Conservation (phyloP, 306 rosid species). For the Fagus sylvatica region DNA sequence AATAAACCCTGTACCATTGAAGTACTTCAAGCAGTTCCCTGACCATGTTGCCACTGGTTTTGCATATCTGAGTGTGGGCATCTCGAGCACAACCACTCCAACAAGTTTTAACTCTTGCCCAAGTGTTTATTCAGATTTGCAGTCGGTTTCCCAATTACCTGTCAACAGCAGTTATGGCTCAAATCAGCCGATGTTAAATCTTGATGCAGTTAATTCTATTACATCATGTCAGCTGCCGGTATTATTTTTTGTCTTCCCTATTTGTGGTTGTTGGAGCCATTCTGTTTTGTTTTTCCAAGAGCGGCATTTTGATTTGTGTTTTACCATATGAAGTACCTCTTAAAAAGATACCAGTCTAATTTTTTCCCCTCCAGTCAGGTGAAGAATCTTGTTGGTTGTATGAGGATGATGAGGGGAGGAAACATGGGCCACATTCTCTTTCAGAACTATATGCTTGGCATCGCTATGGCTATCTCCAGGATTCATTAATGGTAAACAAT, state of each 20-base stretch:
- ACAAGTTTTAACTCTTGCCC: slow-evolving; percentile 29
- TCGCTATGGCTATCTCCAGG: slow-evolving; percentile 70
- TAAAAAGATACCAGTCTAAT: slow-evolving; percentile 10
- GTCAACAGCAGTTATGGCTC: slow-evolving; percentile 30
- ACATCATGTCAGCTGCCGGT: slow-evolving; percentile 43
- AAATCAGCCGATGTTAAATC: slow-evolving; percentile 22
- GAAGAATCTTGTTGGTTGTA: slow-evolving; percentile 79
- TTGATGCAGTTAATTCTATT: slow-evolving; percentile 27
- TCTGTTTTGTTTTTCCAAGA: background rate
- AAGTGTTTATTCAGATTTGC: slow-evolving; percentile 34
- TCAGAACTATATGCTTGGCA: slow-evolving; percentile 71
- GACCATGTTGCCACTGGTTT: slow-evolving; percentile 90
- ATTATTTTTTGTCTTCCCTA: slow-evolving; percentile 9
- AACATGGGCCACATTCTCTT: slow-evolving; percentile 83
- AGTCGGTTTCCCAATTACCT: slow-evolving; percentile 33
- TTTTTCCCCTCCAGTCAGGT: slow-evolving; percentile 42
- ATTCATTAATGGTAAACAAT: slow-evolving; percentile 66
- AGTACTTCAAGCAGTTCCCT: slow-evolving; percentile 86
- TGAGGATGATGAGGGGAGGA: slow-evolving; percentile 68
- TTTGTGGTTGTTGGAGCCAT: slow-evolving; percentile 2
- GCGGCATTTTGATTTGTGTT: slow-evolving; percentile 19
- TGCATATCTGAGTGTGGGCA: slow-evolving; percentile 50
- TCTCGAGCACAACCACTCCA: slow-evolving; percentile 36
- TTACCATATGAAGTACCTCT: background rate
- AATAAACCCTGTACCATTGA: slow-evolving; percentile 78